Conservation (phyloP, 768 basidiomycete species). For the Kwoniella shandongensis region DNA sequence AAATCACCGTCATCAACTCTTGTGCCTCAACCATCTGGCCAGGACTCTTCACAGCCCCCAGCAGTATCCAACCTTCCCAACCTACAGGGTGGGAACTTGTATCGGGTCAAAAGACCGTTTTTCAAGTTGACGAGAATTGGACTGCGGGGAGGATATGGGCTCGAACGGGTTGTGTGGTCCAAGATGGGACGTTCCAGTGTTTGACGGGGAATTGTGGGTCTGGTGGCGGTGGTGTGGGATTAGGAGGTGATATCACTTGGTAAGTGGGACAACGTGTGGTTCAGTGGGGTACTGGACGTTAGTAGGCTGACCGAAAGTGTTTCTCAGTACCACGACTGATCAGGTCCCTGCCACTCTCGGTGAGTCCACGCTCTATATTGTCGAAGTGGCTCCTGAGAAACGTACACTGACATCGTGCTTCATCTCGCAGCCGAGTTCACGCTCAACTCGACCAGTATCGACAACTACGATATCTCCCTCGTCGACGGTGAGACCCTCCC, state of each 20-base stretch:
- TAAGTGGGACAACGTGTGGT: slow-evolving; percentile 10
- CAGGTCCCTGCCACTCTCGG: slow-evolving; percentile 28
- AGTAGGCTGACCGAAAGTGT: no score
- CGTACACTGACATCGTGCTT: no score
- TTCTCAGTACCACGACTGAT: slow-evolving; percentile 10
- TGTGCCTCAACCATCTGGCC: slow-evolving; percentile 34
- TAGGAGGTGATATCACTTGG: slow-evolving; percentile 24
- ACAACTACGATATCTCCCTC: slow-evolving; percentile 32
- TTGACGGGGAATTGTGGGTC: slow-evolving; percentile 25
- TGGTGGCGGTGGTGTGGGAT: slow-evolving; percentile 1
- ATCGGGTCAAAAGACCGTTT: not conserved
- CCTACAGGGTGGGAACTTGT: slow-evolving; percentile 29
- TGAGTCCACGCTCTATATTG: no score
- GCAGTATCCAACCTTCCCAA: slow-evolving; percentile 13
- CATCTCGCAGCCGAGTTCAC: slow-evolving; percentile 41
- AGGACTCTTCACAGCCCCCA: slow-evolving; percentile 12
- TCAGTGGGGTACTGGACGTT: not conserved
- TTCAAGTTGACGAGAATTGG: slow-evolving; percentile 28
- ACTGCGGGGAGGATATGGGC: slow-evolving; percentile 32
- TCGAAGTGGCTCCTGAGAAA: no score
- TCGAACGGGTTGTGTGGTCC: slow-evolving; percentile 24
- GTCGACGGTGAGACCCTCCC: slow-evolving; percentile 31
- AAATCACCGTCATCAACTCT: slow-evolving; percentile 29
- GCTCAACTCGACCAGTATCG: slow-evolving; percentile 12
- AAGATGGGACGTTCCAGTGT: slow-evolving; percentile 25